Base-by-base conservation (phyloP, 1,284 basidiomycete species). In the Phellopilus nigrolimitatus region DNA sequence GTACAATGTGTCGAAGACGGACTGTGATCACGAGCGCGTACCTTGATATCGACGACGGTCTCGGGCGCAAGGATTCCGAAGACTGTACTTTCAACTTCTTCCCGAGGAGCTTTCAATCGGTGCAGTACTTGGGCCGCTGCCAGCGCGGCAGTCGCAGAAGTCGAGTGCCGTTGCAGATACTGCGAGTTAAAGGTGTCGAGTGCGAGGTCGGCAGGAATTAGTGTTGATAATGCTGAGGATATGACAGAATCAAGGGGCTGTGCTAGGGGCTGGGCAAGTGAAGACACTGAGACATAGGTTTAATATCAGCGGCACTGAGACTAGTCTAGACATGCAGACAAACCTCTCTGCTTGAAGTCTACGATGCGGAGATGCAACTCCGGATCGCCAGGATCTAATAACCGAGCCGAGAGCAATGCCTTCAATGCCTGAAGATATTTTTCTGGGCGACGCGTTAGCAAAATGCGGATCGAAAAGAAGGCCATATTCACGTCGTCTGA, bases 341-440 rank as follows among this genome's bases (percentile, higher is more conserved):
- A 53, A 84, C 87, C 71, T 61, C 66, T 66, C 55, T 70, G 68
- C 27, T 76, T 75, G 61, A 95, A 76, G 61, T 89, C 75, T 3
- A 90, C 71, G 22, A 88, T 66, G 39, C 88, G 80, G 8, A 82
- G 62, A 57, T 95, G 89, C 27, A 97, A 67, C 38, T 82, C 78
- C 0, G 92, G 78, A 53, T 86, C 66, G 7, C 79, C 68, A 0
- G 78, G 57, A 49, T 84, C 75, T 8, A 94, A 59, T 0, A 71
- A 63, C 9, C 73, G 71, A 0, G 85, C 87, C 1, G 71, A 72
- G 7, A 73, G 73, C 3, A 98, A 72, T 0, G 90, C 90, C 55
- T 79, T 75, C 1, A 83, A 68, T 0, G 92, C 93, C 60, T 91
- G 86, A 22, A 95, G 66, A 61, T 84, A 85, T 64, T 90, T 91